These are phyloP conservation scores for Syncephalastrum sp. DNA, from an alignment of 371 early-diverging fungal species.

Conservation along the genomic window DNA sequence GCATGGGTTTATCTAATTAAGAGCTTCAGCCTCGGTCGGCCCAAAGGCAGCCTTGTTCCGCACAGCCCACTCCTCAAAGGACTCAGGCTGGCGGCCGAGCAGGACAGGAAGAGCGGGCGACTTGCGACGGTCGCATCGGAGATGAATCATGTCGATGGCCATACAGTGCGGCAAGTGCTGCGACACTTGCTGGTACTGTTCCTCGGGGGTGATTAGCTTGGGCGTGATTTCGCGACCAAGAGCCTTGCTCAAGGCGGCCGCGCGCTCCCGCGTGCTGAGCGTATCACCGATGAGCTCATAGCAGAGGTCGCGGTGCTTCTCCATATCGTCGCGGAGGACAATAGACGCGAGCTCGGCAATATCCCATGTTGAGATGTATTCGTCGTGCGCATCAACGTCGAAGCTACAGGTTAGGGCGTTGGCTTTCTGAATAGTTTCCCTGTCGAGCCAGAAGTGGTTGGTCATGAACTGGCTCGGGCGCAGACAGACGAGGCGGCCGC, in stretches of 20 bases:
- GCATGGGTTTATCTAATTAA: too few species aligned
- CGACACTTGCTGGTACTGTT: background rate
- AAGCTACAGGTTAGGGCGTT: slow-evolving; percentile 1
- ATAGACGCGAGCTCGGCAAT: slow-evolving; percentile 13
- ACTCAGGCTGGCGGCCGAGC: slow-evolving; percentile 10
- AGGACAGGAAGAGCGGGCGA: background rate
- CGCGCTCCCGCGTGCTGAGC: slow-evolving; percentile 10
- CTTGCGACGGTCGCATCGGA: too few species aligned
- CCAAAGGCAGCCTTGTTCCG: slow-evolving; percentile 5
- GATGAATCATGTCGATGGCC: slow-evolving; percentile 1
- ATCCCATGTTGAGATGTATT: slow-evolving; percentile 20
- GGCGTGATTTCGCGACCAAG: slow-evolving; percentile 13
- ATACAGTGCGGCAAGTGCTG: slow-evolving; percentile 6
- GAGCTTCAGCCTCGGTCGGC: too few species aligned
- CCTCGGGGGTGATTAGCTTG: slow-evolving; percentile 5
- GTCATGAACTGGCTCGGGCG: slow-evolving; percentile 38
- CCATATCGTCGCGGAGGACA: slow-evolving; percentile 14
- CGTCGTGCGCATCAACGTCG: slow-evolving; percentile 5
- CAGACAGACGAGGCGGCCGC: slow-evolving; percentile 22
- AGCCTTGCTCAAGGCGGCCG: slow-evolving; percentile 5
- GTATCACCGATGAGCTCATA: slow-evolving; percentile 18
- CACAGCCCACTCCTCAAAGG: slow-evolving; percentile 8
- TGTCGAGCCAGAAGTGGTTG: slow-evolving; percentile 12
- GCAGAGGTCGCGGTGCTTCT: slow-evolving; percentile 18
- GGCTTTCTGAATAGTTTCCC: slow-evolving; percentile 2